Evolutionary conservation across 1,284 basidiomycete species (phyloP).

Genomic region (Peniophora sp.): DNA sequence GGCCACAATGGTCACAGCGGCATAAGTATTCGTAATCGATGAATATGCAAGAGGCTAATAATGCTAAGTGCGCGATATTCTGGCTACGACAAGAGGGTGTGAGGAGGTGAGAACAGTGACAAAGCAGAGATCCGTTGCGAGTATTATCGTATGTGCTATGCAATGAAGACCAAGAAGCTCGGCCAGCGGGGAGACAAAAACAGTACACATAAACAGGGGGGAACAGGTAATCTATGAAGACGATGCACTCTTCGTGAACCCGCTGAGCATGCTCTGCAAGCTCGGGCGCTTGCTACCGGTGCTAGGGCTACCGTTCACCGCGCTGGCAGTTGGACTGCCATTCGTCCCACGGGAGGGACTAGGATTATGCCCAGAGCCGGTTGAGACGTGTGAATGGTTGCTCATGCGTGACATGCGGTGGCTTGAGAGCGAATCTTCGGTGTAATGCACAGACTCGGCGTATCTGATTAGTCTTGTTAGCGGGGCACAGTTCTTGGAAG

Average conservation of each 20-base stretch:
- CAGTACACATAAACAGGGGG: no score
- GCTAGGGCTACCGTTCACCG: not conserved
- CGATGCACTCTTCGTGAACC: not conserved
- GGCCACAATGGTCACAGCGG: no score
- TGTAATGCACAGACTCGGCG: conserved; percentile 83
- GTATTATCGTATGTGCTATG: no score
- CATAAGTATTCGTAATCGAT: no score
- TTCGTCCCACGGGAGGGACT: conserved; percentile 3
- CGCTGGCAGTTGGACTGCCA: not conserved
- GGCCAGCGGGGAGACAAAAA: no score
- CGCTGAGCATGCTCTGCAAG: conserved; percentile 10
- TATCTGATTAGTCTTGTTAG: conserved; percentile 42
- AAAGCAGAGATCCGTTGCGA: no score
- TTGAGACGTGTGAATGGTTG: not conserved
- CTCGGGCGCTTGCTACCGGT: conserved; percentile 10
- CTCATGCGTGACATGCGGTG: conserved; percentile 47
- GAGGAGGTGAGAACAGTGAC: no score
- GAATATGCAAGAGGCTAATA: no score
- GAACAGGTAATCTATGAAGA: not conserved
- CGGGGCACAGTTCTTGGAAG: conserved; percentile 1
- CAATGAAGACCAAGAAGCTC: no score
- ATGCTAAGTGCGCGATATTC: no score
- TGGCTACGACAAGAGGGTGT: no score
- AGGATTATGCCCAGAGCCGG: not conserved
- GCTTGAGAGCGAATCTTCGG: conserved; percentile 69